A percentile compares a stretch with the other conserved stretches of the same genome.
These are phyloP conservation scores for Pouteria glomerata DNA, from an alignment of 148 eudicot species.

Conservation along the genomic window DNA sequence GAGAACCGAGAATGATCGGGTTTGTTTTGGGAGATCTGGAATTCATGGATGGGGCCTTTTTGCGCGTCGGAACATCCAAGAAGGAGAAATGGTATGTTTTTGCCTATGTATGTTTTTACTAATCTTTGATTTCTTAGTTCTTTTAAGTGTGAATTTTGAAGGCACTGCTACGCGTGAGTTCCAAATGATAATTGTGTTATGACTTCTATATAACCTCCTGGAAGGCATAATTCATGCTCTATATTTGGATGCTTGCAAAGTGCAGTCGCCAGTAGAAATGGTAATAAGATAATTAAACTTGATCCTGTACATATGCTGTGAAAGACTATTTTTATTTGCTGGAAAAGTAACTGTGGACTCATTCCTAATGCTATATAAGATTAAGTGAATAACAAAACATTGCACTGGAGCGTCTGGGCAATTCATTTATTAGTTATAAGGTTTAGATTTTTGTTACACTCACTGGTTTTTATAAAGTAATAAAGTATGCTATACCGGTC, in stretches of 20 bases:
- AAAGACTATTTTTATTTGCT: neutral
- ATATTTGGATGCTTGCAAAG: neutral
- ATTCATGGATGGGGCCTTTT: conserved; percentile 99
- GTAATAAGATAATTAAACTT: too few species aligned
- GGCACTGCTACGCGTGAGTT: neutral
- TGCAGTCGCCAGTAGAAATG: neutral
- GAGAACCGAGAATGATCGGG: conserved; percentile 88
- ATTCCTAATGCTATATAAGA: neutral
- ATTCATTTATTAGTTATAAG: too few species aligned
- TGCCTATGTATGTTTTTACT: neutral
- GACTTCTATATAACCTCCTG: neutral
- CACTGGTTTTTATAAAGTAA: too few species aligned
- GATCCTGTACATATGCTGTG: neutral
- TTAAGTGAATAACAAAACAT: conserved; percentile 33
- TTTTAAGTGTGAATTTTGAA: neutral
- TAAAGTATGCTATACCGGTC: too few species aligned
- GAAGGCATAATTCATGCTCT: neutral
- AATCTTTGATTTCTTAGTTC: neutral
- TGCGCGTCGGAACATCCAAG: conserved; percentile 84
- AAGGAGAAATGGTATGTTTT: conserved; percentile 89
- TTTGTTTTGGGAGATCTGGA: conserved; percentile 96
- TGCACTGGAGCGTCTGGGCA: too few species aligned
- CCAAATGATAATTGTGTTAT: neutral
- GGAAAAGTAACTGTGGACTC: neutral
- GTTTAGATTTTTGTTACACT: too few species aligned